Evolutionary conservation across 208 protist genomes (phyloP).

Genomic region (Trypanosomatidae sp.): DNA sequence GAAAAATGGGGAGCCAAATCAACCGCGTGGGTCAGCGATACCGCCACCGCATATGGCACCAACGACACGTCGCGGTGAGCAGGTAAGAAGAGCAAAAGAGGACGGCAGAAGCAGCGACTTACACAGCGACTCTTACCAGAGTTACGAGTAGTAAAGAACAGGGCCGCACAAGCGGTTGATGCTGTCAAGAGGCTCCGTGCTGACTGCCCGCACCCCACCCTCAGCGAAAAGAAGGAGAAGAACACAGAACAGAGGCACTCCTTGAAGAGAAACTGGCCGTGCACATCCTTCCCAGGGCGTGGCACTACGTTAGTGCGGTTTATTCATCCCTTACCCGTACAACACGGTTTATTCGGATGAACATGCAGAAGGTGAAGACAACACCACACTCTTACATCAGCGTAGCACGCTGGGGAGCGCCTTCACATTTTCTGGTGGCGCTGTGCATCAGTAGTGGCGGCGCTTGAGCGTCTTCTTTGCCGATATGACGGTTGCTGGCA

Average conservation of each 20-base stretch:
- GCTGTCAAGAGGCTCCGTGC: not conserved
- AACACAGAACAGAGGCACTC: not conserved
- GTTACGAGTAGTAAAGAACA: not conserved
- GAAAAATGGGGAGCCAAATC: not conserved
- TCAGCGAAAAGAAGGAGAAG: no score
- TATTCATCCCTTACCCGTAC: not conserved
- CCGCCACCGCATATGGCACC: not conserved
- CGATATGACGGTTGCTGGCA: not conserved
- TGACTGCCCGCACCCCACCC: not conserved
- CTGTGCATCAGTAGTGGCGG: constrained; percentile 16
- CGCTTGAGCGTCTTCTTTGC: constrained; percentile 25
- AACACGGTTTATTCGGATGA: not conserved
- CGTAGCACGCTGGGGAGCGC: not conserved
- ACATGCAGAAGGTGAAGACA: not conserved
- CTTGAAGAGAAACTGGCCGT: not conserved
- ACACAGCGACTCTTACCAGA: not conserved
- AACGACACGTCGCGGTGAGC: not conserved
- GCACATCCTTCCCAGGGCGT: no score
- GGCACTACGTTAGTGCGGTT: no score
- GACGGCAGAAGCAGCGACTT: not conserved
- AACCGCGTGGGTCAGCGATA: not conserved
- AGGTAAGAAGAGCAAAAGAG: not conserved
- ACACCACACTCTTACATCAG: not conserved
- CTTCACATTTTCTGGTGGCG: not conserved
- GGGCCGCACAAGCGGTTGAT: not conserved